Conservation (phyloP, 2,329 filamentous ascomycete species). For the Fusarium udum region DNA sequence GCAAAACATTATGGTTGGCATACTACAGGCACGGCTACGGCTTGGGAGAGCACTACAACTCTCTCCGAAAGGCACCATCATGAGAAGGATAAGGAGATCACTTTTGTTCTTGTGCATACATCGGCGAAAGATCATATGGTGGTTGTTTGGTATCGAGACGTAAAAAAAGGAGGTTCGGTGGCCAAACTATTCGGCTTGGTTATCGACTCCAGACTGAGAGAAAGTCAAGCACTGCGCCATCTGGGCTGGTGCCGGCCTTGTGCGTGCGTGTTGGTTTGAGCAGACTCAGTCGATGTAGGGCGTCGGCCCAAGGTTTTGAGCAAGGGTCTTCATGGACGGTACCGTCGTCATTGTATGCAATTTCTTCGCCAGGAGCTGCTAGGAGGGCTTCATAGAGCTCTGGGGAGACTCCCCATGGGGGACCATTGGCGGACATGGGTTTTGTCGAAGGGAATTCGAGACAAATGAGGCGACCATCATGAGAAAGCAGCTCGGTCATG, state of each 20-base stretch:
- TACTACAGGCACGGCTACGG: conserved; percentile 96
- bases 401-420: conserved; percentile 76
- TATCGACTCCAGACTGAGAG: conserved; percentile 63
- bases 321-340: conserved; percentile 53
- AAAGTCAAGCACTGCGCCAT: conserved; percentile 61
- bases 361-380: conserved; percentile 71
- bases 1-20: conserved; percentile 79
- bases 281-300: conserved; percentile 57
- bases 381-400: conserved; percentile 78
- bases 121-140: conserved; percentile 34
- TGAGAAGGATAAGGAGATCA: conserved; percentile 23
- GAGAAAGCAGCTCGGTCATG: conserved; percentile 60
- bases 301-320: conserved; percentile 52
- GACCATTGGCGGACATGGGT: conserved; percentile 70
- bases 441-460: conserved; percentile 84
- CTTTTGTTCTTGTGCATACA: conserved; percentile 37
- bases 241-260: conserved; percentile 53
- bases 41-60: conserved; percentile 97
- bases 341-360: conserved; percentile 64
- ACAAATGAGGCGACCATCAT: conserved; percentile 64
- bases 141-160: conserved; percentile 38
- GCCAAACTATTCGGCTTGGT: conserved; percentile 7
- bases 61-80: conserved; percentile 65
- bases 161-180: conserved; percentile 26
- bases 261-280: conserved; percentile 63